Evolutionary conservation across 2,329 filamentous ascomycete genomes (phyloP), one percentile per base, ranked within the genome.

Genomic region (Fusarium chlamydosporum): DNA sequence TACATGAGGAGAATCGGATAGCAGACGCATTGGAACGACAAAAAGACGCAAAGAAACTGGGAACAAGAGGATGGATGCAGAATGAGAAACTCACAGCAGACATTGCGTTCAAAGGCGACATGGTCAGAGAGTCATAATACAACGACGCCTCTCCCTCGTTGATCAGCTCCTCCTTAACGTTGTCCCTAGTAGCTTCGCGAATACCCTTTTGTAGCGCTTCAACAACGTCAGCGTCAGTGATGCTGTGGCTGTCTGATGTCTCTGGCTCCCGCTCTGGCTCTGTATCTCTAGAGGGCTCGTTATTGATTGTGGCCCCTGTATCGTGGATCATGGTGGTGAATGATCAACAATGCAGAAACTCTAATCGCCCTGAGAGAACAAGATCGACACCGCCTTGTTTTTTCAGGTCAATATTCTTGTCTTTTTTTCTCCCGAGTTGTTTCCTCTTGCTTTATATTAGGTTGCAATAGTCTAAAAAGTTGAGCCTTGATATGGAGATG

Each of bases 111-210:
- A 88, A 77, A 60, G 84, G 82, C 61, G 86, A 83, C 86, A 89
- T 89, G 68, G 82, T 85, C 62, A 82, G 78, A 43, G 83, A 81
- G 80, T 88, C 85, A 81, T 87, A 89, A 76, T 88, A 88, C 53
- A 82, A 79, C 41, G 86, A 84, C 41, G 79, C 80, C 66, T 80
- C 75, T 51, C 78, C 71, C 57, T 76, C 62, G 43, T 74, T 75
- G 62, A 70, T 64, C 46, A 60, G 43, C 7, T 68, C 64, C 40
- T 56, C 64, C 26, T 43, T 54, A 26, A 66, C 47, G 48, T 67
- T 62, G 33, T 56, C 62, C 26, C 59, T 54, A 26, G 71, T 45
- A 54, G 68, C 67, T 47, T 74, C 69, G 26, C 56, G 68, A 43
- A 74, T 64, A 33, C 61, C 60, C 41, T 72, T 66, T 55, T 74